Percentiles rank a stretch among this genome's conserved stretches.
Evolutionary conservation across 768 basidiomycete genomes (phyloP).

Genomic region (Lentinula detonsa): DNA sequence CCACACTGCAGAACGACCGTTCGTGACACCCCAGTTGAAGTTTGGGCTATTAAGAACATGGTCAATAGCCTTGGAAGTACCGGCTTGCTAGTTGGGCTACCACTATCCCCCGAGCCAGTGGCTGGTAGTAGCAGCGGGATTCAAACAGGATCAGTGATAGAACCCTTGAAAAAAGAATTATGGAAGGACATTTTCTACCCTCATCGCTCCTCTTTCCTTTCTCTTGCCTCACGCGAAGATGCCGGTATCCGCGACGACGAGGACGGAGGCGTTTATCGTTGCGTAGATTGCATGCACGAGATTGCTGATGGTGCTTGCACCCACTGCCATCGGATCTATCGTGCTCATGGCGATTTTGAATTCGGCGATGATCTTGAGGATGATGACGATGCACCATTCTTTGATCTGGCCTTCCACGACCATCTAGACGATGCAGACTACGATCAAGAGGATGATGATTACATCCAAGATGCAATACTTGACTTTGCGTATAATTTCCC

Average conservation of each 20-base stretch:
- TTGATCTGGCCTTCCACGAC: constrained; percentile 19
- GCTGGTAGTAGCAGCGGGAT: constrained; percentile 11
- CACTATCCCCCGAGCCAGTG: constrained; percentile 10
- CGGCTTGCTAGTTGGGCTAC: constrained; percentile 34
- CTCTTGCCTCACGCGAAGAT: constrained; percentile 20
- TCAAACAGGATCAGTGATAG: constrained; percentile 12
- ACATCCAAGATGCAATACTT: not conserved
- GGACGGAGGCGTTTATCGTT: constrained; percentile 74
- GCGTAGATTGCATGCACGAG: constrained; percentile 73
- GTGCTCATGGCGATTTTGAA: constrained; percentile 33
- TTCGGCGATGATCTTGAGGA: constrained; percentile 19
- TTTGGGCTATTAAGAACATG: constrained; percentile 68
- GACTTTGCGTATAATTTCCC: not conserved
- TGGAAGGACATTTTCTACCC: constrained; percentile 61
- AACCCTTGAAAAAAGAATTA: constrained; percentile 33
- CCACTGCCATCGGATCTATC: constrained; percentile 53
- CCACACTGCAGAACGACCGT: constrained; percentile 67
- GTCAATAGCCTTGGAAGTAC: constrained; percentile 48
- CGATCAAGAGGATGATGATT: not conserved
- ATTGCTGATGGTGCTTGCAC: constrained; percentile 67
- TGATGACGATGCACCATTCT: constrained; percentile 18
- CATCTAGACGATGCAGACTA: not conserved
- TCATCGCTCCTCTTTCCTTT: constrained; percentile 15
- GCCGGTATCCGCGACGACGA: constrained; percentile 68
- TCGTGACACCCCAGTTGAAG: constrained; percentile 56